Base-by-base conservation (phyloP, 148 eudicot genomes). In the Nepenthes mirabilis region DNA sequence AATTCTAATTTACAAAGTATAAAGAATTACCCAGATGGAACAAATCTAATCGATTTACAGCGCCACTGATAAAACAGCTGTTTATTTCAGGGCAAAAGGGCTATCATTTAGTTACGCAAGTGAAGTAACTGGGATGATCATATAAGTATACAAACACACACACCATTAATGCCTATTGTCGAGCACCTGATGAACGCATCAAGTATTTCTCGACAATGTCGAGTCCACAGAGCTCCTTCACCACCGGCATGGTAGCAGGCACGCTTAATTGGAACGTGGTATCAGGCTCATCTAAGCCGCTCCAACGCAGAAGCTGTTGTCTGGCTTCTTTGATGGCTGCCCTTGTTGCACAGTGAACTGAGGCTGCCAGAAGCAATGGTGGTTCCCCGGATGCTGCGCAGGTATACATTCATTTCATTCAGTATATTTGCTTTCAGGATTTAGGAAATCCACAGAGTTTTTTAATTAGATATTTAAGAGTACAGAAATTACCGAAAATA, bases 371-470 rank as follows among this genome's bases (percentile, higher is more conserved):
- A 43, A 91, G 78, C 69, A 91, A 60, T 11, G 96, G 97, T 14
- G 96, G 96, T 69, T 91, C 97, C n/a, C 97, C 97, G 36, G 97
- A 91, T 60, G 96, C 97, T 91, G 87, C 81, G 70, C 37, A 47
- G 36, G 45, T 5, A 58, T 37, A 32, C 11, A 33, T 48, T 57
- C n/a, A 36, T 36, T 37, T 11, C 8, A 34, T 34, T 36, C 11
- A 36, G 33, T 36, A n/a, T 36, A 35, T 36, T 1, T 11, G 47
- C 9, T 13, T 1, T 58, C 32, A 47, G 12, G 32, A 45, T 2
- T n/a, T n/a, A 14, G 12, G 33, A 12, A 36, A 33, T 14, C 33
- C 9, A 9, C 14, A n/a, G 23, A 23, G 23, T 23, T 23, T 23
- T 23, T 23, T 23, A 23, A 23, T 23, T 23, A 23, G 23, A 23